phyloP scores from a whole-genome alignment of 257 asterid genomes.

The Sherardia arvensis region DNA sequence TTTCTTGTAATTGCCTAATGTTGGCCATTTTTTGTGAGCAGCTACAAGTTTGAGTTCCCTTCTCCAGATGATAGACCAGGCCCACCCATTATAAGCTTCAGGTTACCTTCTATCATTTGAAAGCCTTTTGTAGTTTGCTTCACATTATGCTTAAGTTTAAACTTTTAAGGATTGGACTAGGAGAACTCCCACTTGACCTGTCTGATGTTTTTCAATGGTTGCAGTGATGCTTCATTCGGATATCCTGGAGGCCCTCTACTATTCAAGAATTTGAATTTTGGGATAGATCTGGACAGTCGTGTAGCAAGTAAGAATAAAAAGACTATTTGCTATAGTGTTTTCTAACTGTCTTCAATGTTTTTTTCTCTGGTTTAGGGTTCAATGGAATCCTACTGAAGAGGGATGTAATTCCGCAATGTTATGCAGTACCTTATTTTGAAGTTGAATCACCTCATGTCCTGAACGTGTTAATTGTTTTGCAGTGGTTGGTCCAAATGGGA shows the following conservation, averaged over 20 bases:
- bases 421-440: not conserved
- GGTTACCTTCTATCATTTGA: conserved; percentile 36
- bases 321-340: not conserved
- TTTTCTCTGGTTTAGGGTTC: not conserved
- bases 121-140: conserved; percentile 5
- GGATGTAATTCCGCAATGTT: not conserved
- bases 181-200: not conserved
- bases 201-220: conserved; percentile 17
- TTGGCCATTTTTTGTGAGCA: conserved; percentile 25
- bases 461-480: conserved; percentile 17
- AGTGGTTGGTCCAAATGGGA: conserved; percentile 99
- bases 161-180: not conserved
- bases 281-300: conserved; percentile 95
- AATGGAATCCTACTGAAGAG: not conserved
- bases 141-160: not conserved
- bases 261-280: conserved; percentile 89
- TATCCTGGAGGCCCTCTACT: conserved; percentile 85
- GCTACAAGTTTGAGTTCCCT: conserved; percentile 97
- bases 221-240: conserved; percentile 99
- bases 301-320: conserved; percentile 66
- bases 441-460: not conserved
- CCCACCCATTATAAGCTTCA: conserved; percentile 95
- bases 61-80: conserved; percentile 99
- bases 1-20: not conserved
- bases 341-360: not conserved